These are phyloP conservation scores for Lindgomyces ingoldianus DNA, from an alignment of 495 filamentous ascomycete species.

Conservation along the genomic window DNA sequence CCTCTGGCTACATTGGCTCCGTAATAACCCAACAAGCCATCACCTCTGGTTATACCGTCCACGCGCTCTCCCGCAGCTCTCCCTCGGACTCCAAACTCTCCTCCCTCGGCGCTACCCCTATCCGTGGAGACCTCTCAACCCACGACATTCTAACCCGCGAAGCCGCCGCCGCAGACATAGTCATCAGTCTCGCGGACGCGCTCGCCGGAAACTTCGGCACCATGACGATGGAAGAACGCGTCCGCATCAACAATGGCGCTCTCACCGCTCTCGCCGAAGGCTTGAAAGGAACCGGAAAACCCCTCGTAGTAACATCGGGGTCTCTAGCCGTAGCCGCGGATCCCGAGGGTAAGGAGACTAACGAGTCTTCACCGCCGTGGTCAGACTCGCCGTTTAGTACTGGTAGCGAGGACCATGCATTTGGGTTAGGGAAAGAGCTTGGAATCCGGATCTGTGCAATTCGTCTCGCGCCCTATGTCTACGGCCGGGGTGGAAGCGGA, in stretches of 20 bases:
- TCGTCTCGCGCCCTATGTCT: conserved; percentile 48
- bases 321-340: conserved; percentile 41
- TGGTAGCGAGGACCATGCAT: conserved; percentile 33
- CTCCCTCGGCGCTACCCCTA: conserved; percentile 42
- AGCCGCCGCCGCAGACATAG: conserved; percentile 44
- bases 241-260: conserved; percentile 38
- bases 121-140: conserved; percentile 44
- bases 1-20: conserved; percentile 49
- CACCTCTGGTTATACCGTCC: conserved; percentile 44
- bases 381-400: conserved; percentile 33
- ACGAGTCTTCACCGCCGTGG: conserved; percentile 39
- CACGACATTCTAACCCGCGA: conserved; percentile 44
- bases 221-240: conserved; percentile 21
- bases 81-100: conserved; percentile 42
- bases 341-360: conserved; percentile 43
- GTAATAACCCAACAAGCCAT: conserved; percentile 42
- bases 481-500: conserved; percentile 49
- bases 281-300: conserved; percentile 41
- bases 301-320: conserved; percentile 45
- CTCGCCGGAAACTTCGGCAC: conserved; percentile 20
- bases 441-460: conserved; percentile 45
- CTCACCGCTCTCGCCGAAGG: conserved; percentile 45
- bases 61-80: conserved; percentile 45
- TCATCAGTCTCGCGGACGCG: conserved; percentile 46
- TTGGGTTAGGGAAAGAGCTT: conserved; percentile 26